phyloP scores from a whole-genome alignment of 768 basidiomycete genomes.

The Lactarius sanguifluus region DNA sequence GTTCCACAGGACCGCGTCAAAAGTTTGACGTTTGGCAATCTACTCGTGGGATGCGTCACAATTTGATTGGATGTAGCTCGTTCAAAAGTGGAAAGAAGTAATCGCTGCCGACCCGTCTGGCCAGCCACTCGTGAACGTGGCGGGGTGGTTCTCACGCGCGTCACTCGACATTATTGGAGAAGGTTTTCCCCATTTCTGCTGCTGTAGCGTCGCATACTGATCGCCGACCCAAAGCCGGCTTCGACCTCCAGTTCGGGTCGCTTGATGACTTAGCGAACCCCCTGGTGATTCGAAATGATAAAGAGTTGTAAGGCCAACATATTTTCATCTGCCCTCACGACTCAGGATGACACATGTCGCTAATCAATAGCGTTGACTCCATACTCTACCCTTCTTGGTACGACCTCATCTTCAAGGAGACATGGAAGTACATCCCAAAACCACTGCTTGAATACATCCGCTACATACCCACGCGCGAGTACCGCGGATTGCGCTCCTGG shows the following conservation, averaged over 20 bases:
- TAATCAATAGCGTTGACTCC: slow-evolving; percentile 4
- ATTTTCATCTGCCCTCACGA: not conserved
- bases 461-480: slow-evolving; percentile 3
- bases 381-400: slow-evolving; percentile 5
- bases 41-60: no score
- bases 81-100: slow-evolving; percentile 32
- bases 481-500: slow-evolving; percentile 1
- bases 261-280: slow-evolving; percentile 31
- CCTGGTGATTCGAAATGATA: slow-evolving; percentile 28
- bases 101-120: slow-evolving; percentile 2
- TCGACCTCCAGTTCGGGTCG: slow-evolving; percentile 32
- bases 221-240: slow-evolving; percentile 27
- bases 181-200: slow-evolving; percentile 15
- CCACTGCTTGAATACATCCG: not conserved
- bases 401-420: slow-evolving; percentile 6
- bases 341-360: not conserved
- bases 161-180: slow-evolving; percentile 34
- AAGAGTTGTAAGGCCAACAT: slow-evolving; percentile 30
- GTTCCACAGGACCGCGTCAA: slow-evolving; percentile 28
- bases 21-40: slow-evolving; percentile 19
- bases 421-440: not conserved
- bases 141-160: slow-evolving; percentile 31
- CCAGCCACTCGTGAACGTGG: slow-evolving; percentile 27
- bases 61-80: slow-evolving; percentile 24
- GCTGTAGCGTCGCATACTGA: not conserved